Percentiles rank a stretch among this genome's conserved stretches.
phyloP scores from a whole-genome alignment of 495 filamentous ascomycete species.

The Platismatia glauca region DNA sequence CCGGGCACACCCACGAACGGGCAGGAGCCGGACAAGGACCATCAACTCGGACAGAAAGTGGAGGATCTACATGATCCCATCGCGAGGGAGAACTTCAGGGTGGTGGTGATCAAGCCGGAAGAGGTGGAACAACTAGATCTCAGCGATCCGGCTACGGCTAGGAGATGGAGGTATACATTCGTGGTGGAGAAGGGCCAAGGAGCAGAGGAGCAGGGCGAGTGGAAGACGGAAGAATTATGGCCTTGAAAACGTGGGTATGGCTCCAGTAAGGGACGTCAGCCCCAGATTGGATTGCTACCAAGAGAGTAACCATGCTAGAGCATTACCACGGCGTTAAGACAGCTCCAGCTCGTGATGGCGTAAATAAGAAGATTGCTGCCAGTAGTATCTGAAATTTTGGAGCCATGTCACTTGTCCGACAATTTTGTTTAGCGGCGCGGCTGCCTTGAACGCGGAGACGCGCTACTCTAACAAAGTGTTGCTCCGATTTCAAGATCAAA shows the following conservation, averaged over 20 bases:
- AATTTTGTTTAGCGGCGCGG: neutral
- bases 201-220: constrained; percentile 40
- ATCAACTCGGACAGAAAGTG: constrained; percentile 58
- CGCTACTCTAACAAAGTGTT: no score
- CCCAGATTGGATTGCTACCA: neutral
- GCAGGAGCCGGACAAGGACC: constrained; percentile 36
- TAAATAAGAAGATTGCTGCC: neutral
- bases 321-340: neutral
- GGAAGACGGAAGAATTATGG: constrained; percentile 77
- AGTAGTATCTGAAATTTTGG: neutral
- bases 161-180: constrained; percentile 59
- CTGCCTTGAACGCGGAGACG: no score
- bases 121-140: constrained; percentile 74
- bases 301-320: neutral
- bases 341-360: neutral
- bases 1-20: constrained; percentile 55
- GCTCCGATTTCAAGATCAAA: no score
- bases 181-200: constrained; percentile 25
- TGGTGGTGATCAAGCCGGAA: constrained; percentile 72
- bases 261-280: neutral
- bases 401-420: no score
- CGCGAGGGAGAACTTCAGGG: constrained; percentile 72
- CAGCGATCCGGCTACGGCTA: constrained; percentile 50
- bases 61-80: constrained; percentile 55
- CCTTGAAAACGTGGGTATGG: constrained; percentile 38